phyloP scores from a whole-genome alignment of 2,329 filamentous ascomycete species.

The Talaromyces pinophilus region DNA sequence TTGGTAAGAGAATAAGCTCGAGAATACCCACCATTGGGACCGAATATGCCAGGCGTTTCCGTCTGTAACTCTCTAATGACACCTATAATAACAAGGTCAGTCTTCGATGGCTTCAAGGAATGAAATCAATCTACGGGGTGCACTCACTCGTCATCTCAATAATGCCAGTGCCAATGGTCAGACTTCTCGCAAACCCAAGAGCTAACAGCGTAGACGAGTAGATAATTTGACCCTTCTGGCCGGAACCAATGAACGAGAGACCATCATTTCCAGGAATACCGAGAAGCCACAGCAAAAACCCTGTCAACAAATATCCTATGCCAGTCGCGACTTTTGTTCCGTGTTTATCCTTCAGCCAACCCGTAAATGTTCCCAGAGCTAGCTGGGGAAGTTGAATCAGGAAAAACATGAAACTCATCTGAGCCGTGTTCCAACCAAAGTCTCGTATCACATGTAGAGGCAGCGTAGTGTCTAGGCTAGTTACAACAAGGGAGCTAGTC shows the following conservation, averaged over 20 bases:
- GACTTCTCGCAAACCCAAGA: conserved; percentile 30
- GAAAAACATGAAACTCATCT: conserved; percentile 59
- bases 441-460: conserved; percentile 56
- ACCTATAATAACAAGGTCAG: conserved; percentile 1
- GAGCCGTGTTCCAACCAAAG: conserved; percentile 58
- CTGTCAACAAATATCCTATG: conserved; percentile 30
- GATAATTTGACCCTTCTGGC: conserved; percentile 27
- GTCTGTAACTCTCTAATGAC: conserved; percentile 19
- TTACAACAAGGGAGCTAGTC: conserved; percentile 53
- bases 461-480: conserved; percentile 58
- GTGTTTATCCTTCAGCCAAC: conserved; percentile 42
- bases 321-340: conserved; percentile 31
- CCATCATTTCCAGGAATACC: conserved; percentile 33
- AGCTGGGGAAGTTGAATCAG: conserved; percentile 59
- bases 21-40: conserved; percentile 20
- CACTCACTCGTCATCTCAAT: conserved; percentile 36
- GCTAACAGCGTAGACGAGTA: conserved; percentile 28
- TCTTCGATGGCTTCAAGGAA: neutral
- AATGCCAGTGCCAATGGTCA: conserved; percentile 33
- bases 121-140: too few relatives aligned
- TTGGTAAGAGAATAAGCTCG: conserved; percentile 21
- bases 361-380: conserved; percentile 61
- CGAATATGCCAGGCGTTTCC: conserved; percentile 18
- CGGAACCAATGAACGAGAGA: conserved; percentile 30
- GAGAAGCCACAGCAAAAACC: conserved; percentile 32